Conservation (phyloP, 352 stramenopile species). For the Pythium phragmitis region DNA sequence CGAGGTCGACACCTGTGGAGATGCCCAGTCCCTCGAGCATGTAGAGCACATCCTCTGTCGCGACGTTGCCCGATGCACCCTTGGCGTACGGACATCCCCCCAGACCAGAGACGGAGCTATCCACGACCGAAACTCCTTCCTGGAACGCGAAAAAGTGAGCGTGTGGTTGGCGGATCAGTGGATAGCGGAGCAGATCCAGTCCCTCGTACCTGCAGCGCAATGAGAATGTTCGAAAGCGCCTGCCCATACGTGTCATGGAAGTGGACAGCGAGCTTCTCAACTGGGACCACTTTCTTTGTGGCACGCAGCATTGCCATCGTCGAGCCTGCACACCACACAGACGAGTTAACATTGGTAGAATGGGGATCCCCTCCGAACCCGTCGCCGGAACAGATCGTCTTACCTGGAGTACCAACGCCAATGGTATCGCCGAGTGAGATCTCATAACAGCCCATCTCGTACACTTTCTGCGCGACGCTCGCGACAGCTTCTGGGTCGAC, state of each 20-base stretch:
- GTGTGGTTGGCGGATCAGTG: not conserved
- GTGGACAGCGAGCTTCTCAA: conserved; percentile 92
- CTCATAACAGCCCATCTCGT: conserved; percentile 95
- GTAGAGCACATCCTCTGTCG: conserved; percentile 97
- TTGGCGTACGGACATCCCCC: conserved; percentile 96
- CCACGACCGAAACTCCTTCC: conserved; percentile 91
- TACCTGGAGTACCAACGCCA: conserved; percentile 88
- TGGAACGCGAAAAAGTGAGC: conserved; percentile 34
- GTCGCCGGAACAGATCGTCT: not conserved
- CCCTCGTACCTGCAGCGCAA: conserved; percentile 68
- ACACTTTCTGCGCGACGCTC: conserved; percentile 74
- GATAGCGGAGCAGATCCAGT: not conserved
- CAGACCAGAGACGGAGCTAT: conserved; percentile 95
- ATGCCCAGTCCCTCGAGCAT: conserved; percentile 96
- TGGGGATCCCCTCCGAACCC: not conserved
- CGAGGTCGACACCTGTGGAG: conserved; percentile 92
- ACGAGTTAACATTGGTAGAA: not conserved
- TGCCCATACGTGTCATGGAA: conserved; percentile 98
- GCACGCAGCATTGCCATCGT: conserved; percentile 81
- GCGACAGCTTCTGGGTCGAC: conserved; percentile 86
- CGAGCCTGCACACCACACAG: conserved; percentile 40
- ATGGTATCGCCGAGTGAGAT: conserved; percentile 95
- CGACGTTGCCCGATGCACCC: conserved; percentile 96
- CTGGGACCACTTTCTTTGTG: conserved; percentile 75
- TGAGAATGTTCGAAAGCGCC: conserved; percentile 94